Evolutionary conservation across 1,284 basidiomycete species (phyloP), one percentile per base, ranked within the genome.

Genomic region (Ustilago xerochloae): DNA sequence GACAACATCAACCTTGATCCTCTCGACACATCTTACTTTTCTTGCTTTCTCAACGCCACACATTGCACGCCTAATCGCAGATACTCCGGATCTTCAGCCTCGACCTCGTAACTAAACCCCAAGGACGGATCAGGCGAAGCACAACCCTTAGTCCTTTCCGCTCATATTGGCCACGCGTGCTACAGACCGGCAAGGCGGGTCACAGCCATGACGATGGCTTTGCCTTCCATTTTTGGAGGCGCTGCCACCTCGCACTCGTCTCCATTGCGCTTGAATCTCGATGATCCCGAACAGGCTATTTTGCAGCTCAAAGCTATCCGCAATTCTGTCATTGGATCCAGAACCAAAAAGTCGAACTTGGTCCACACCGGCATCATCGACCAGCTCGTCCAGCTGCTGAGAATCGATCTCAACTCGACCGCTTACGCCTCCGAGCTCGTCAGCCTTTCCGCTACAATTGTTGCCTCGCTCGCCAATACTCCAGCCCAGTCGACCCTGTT

Each of bases 261-360:
- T 16, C 16, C 61, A 2, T 15, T 51, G n/a, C 56, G 24, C 8
- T 53, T 73, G 28, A 57, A 73, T n/a, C 60, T 73, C 38, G 70
- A 63, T 26, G 32, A 62, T n/a, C 63, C 70, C 6, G 53, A 63
- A 20, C 45, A 45, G 22, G 57, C 64, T 22, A 64, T 74, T 20
- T 36, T 59, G 3, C 71, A 76, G 35, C 73, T 76, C 54, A 71
- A 68, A 36, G 41, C 62, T 20, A 69, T 69, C 39, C 64, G 74
- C 51, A 76, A 76, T 49, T 68, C 74, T 4, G 65, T 76, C 53
- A 76, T 76, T 28, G 74, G 74, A n/a, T 69, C 65, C 9, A 51
- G 69, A 26, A 76, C 74, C 26, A 72, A 73, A 18, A 76, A 76
- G 62, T 72, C 69, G 2, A 65, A 50, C 22, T 57, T 76, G 8